Evolutionary conservation across 305 asterid genomes (phyloP).

Genomic region (Ilex paraguariensis): DNA sequence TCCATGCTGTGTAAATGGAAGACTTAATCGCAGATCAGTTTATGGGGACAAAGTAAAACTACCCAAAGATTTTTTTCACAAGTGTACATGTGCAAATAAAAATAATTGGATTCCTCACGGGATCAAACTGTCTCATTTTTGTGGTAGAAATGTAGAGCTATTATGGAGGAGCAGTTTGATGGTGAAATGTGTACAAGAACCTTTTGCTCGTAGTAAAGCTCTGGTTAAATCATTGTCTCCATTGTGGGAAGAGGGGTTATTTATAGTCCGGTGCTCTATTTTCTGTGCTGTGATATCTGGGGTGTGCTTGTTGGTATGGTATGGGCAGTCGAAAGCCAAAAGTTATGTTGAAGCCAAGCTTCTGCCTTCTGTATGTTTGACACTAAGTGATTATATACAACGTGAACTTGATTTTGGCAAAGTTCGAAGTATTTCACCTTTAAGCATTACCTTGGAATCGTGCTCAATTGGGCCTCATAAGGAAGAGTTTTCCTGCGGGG

Average conservation of each 20-base stretch:
- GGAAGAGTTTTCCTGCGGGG: conserved; percentile 93
- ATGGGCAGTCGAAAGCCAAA: conserved; percentile 79
- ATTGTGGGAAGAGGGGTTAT: conserved; percentile 85
- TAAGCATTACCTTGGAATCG: conserved; percentile 90
- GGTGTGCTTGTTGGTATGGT: conserved; percentile 78
- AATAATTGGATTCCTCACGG: conserved; percentile 72
- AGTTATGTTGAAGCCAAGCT: conserved; percentile 67
- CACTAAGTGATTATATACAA: conserved; percentile 65
- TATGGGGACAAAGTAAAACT: conserved; percentile 29
- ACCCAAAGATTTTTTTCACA: conserved; percentile 28
- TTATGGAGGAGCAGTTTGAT: conserved; percentile 69
- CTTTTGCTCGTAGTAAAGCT: conserved; percentile 54
- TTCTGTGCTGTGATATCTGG: conserved; percentile 82
- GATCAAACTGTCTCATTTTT: conserved; percentile 50
- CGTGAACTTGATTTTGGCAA: conserved; percentile 88
- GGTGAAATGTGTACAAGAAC: conserved; percentile 65
- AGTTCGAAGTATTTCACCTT: conserved; percentile 83
- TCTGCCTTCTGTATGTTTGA: conserved; percentile 75
- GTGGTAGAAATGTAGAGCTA: conserved; percentile 57
- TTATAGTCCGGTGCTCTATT: conserved; percentile 82
- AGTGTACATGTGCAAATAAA: conserved; percentile 54
- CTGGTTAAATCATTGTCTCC: conserved; percentile 64
- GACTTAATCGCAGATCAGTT: conserved; percentile 27
- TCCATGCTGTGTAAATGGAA: conserved; percentile 33
- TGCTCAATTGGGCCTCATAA: conserved; percentile 88